These are phyloP conservation scores for Nitzschia sp. DNA, from an alignment of 108 stramenopile species.

Conservation along the genomic window DNA sequence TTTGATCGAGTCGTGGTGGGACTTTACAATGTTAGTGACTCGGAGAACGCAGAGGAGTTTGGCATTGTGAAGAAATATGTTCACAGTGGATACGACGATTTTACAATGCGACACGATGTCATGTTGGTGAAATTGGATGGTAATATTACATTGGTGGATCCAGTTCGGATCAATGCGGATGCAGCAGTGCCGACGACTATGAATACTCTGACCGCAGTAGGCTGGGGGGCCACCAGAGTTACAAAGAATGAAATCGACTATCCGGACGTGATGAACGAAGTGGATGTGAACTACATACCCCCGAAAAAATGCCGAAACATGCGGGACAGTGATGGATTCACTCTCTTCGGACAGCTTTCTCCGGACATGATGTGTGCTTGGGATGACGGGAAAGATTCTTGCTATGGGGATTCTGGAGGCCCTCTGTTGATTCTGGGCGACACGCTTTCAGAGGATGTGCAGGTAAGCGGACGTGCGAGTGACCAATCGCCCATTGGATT, in stretches of 20 bases:
- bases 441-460: constrained; percentile 31
- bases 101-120: constrained; percentile 44
- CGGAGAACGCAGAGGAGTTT: constrained; percentile 17
- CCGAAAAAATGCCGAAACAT: constrained; percentile 36
- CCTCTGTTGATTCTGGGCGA: constrained; percentile 39
- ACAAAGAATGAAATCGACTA: background rate
- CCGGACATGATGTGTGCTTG: constrained; percentile 68
- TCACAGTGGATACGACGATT: constrained; percentile 50
- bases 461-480: constrained; percentile 45
- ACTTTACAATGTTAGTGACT: constrained; percentile 32
- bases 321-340: constrained; percentile 6
- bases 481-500: background rate
- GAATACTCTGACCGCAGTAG: constrained; percentile 31
- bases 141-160: background rate
- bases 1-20: constrained; percentile 39
- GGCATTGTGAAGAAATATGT: constrained; percentile 33
- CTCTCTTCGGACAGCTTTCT: constrained; percentile 8
- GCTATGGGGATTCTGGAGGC: constrained; percentile 51
- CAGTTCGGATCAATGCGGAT: constrained; percentile 29
- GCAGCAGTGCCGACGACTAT: constrained; percentile 4
- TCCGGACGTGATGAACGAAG: constrained; percentile 34
- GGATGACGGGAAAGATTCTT: constrained; percentile 37
- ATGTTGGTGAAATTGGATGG: constrained; percentile 46
- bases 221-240: constrained; percentile 33
- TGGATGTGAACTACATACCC: constrained; percentile 32